Evolutionary conservation across 2,329 filamentous ascomycete species (phyloP).

Genomic region (Myriosclerotinia curreyana): DNA sequence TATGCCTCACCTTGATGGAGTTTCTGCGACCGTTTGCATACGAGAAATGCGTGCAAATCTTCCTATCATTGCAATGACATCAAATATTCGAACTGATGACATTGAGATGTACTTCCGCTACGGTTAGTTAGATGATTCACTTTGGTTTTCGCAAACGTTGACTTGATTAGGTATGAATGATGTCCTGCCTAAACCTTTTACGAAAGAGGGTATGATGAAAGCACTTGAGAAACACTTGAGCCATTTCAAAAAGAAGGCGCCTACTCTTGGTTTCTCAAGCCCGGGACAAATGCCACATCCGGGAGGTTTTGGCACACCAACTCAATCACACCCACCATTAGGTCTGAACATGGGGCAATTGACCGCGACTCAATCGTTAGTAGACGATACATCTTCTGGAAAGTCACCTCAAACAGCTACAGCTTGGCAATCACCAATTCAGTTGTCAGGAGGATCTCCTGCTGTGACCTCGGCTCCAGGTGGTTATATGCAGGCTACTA

Average conservation of each 20-base stretch:
- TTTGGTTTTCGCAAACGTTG: slow-evolving; percentile 31
- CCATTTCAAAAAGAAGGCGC: slow-evolving; percentile 68
- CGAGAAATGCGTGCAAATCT: slow-evolving; percentile 77
- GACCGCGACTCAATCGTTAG: slow-evolving; percentile 35
- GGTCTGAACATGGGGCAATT: slow-evolving; percentile 37
- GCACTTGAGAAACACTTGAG: slow-evolving; percentile 85
- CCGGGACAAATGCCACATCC: slow-evolving; percentile 31
- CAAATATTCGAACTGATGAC: slow-evolving; percentile 94
- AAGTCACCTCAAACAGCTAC: slow-evolving; percentile 38
- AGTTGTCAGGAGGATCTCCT: slow-evolving; percentile 37
- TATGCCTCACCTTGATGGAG: slow-evolving; percentile 93
- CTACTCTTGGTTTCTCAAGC: slow-evolving; percentile 24
- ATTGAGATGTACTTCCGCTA: slow-evolving; percentile 97
- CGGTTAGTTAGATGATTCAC: slow-evolving; percentile 55
- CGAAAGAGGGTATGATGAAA: slow-evolving; percentile 76
- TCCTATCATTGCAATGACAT: slow-evolving; percentile 97
- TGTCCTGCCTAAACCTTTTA: slow-evolving; percentile 95
- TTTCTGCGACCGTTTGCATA: slow-evolving; percentile 91
- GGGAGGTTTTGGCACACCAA: slow-evolving; percentile 33
- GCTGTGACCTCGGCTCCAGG: slow-evolving; percentile 30
- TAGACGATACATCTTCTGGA: slow-evolving; percentile 38
- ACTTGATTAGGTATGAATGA: slow-evolving; percentile 82
- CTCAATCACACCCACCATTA: slow-evolving; percentile 30
- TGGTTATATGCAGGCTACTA: slow-evolving; percentile 31
- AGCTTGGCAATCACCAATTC: slow-evolving; percentile 38